Percentiles rank a stretch among this genome's conserved stretches.
These are phyloP conservation scores for Vitis riparia DNA, from an alignment of 164 flowering plant genomes.

Conservation along the genomic window DNA sequence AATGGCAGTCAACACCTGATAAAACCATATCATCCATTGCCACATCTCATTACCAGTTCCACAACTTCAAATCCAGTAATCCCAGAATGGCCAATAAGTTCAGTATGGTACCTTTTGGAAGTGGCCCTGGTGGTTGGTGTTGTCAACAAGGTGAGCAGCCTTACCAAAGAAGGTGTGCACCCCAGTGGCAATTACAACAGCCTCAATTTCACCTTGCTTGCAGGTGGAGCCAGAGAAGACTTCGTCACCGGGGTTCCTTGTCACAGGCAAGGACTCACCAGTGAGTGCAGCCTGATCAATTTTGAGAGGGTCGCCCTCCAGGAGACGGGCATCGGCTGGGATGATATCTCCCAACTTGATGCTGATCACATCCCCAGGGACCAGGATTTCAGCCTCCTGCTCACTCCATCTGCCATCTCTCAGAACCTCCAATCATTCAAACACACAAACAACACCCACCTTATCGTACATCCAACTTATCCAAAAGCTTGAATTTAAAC, in stretches of 20 bases:
- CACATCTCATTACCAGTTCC: too few species aligned
- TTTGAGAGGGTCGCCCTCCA: conserved; percentile 52
- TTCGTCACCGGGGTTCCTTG: conserved; percentile 38
- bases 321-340: conserved; percentile 55
- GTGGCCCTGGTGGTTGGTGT: conserved; percentile 52
- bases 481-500: too few species aligned
- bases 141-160: conserved; percentile 64
- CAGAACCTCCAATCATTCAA: conserved; percentile 29
- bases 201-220: conserved; percentile 63
- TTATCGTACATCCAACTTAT: too few species aligned
- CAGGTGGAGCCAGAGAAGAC: conserved; percentile 57
- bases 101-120: conserved; percentile 46
- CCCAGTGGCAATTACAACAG: conserved; percentile 59
- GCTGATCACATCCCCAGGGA: conserved; percentile 53
- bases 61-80: not conserved
- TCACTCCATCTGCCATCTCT: conserved; percentile 55
- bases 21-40: not conserved
- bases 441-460: not conserved
- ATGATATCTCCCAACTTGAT: conserved; percentile 54
- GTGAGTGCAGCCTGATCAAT: conserved; percentile 54
- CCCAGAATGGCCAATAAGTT: not conserved
- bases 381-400: conserved; percentile 52
- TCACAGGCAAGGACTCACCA: conserved; percentile 56
- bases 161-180: conserved; percentile 60
- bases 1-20: conserved; percentile 51